Conservation (phyloP, 169 alveolate genomes). For the Cardiosporidium cionae region DNA sequence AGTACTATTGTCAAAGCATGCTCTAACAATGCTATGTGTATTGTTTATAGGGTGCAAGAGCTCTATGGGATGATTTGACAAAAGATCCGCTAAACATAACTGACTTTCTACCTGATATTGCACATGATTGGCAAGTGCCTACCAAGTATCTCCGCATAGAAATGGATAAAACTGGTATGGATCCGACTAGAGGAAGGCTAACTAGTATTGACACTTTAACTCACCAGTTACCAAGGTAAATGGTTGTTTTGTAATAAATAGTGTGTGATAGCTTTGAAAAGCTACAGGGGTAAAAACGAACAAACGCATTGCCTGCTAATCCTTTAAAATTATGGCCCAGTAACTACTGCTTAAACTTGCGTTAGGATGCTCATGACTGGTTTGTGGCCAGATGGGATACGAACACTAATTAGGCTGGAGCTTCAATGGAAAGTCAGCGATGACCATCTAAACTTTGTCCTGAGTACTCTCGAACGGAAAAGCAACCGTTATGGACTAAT, state of each 20-base stretch:
- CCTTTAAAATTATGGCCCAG: no score
- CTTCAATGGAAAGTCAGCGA: constrained; percentile 38
- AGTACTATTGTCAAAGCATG: no score
- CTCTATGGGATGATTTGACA: constrained; percentile 32
- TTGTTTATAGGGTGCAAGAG: constrained; percentile 8
- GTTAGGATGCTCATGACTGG: constrained; percentile 38
- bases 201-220: constrained; percentile 29
- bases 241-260: not conserved
- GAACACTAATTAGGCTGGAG: constrained; percentile 30
- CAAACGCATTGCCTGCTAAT: no score
- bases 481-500: constrained; percentile 39
- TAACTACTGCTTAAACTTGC: no score
- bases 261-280: not conserved
- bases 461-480: constrained; percentile 21
- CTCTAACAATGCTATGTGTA: no score
- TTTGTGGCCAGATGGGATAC: constrained; percentile 48
- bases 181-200: constrained; percentile 42
- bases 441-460: constrained; percentile 18
- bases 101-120: constrained; percentile 16
- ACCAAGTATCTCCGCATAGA: constrained; percentile 32
- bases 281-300: not conserved
- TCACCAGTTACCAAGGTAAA: constrained; percentile 33
- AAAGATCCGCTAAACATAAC: constrained; percentile 31
- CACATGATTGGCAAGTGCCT: not conserved
- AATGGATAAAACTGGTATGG: constrained; percentile 49